These are phyloP conservation scores for Marasmius oreades DNA, from an alignment of 1,284 basidiomycete genomes.

Conservation along the genomic window DNA sequence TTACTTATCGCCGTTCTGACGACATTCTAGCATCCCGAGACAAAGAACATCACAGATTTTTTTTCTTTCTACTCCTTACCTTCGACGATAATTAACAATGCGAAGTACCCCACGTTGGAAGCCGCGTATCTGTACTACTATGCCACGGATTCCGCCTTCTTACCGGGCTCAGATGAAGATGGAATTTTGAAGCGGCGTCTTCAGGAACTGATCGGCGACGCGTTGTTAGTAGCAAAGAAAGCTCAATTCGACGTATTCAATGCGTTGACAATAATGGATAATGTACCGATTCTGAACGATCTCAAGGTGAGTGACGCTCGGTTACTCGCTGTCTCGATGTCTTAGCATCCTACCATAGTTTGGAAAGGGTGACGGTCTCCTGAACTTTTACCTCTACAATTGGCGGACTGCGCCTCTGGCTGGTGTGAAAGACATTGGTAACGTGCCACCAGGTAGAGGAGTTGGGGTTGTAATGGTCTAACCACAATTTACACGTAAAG, in stretches of 20 bases:
- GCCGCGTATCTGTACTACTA: conserved; percentile 96
- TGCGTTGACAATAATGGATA: conserved; percentile 94
- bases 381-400: conserved; percentile 93
- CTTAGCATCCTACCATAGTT: conserved; percentile 59
- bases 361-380: conserved; percentile 84
- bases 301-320: conserved; percentile 58
- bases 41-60: conserved; percentile 88
- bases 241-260: conserved; percentile 96
- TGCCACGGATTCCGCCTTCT: conserved; percentile 64
- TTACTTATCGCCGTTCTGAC: not conserved
- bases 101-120: conserved; percentile 66
- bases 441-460: conserved; percentile 59
- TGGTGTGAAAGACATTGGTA: conserved; percentile 53
- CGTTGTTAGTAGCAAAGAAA: conserved; percentile 77
- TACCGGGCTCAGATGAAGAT: conserved; percentile 55
- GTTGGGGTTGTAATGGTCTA: conserved; percentile 76
- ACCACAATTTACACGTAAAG: not conserved
- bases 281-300: conserved; percentile 77
- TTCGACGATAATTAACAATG: conserved; percentile 78
- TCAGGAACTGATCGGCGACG: conserved; percentile 71
- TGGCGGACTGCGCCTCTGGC: conserved; percentile 83
- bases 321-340: conserved; percentile 12
- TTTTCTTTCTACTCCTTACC: conserved; percentile 97
- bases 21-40: conserved; percentile 65
- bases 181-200: conserved; percentile 69